These are phyloP conservation scores for Prunus fruticosa DNA, from an alignment of 306 rosid species.

Conservation along the genomic window DNA sequence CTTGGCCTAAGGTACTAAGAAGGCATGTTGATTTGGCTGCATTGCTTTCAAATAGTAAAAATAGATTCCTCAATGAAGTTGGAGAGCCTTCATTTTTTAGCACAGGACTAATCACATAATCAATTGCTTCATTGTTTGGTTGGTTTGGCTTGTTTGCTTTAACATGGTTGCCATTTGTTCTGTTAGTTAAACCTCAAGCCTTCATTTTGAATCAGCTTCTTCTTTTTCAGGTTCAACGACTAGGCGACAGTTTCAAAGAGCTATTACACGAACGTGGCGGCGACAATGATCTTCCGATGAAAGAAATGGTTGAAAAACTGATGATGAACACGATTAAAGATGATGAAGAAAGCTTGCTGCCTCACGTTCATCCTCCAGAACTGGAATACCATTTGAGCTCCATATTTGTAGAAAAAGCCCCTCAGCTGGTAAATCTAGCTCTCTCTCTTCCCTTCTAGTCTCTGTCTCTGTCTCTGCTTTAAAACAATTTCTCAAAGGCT, in stretches of 20 bases:
- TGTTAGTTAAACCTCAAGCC: background rate
- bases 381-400: conserved; percentile 50
- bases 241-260: conserved; percentile 54
- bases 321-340: conserved; percentile 61
- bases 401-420: conserved; percentile 48
- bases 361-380: conserved; percentile 52
- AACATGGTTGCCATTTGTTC: background rate
- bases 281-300: conserved; percentile 38
- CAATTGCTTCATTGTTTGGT: no score
- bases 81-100: background rate
- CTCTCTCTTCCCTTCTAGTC: background rate
- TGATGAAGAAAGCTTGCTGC: conserved; percentile 49
- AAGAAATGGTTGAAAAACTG: conserved; percentile 64
- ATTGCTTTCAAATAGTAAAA: background rate
- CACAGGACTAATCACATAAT: background rate
- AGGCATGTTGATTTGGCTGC: background rate
- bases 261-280: conserved; percentile 34
- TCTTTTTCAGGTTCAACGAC: conserved; percentile 56
- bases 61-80: background rate
- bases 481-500: background rate
- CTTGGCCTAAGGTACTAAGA: conserved; percentile 81
- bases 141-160: no score
- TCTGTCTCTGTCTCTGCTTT: background rate
- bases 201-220: background rate
- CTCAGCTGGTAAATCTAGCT: conserved; percentile 39